Percentiles rank a stretch among this genome's conserved stretches.
phyloP scores from a whole-genome alignment of 176 grass and related monocot genomes.

The Eleusine coracana region DNA sequence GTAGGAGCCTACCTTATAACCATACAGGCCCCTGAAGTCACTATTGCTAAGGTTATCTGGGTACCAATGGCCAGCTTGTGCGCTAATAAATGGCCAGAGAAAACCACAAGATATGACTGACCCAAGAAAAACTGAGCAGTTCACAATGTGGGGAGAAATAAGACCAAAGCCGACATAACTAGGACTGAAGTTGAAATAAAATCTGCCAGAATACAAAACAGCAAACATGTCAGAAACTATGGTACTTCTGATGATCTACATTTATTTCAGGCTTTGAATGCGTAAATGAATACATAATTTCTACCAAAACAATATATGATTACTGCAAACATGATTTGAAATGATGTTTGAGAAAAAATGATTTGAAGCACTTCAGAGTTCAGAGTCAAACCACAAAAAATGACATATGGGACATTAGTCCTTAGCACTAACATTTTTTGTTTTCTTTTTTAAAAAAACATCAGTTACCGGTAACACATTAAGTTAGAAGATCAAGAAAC shows the following conservation, averaged over 20 bases:
- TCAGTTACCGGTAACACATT: not conserved
- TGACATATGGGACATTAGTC: not conserved
- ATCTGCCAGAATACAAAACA: constrained; percentile 29
- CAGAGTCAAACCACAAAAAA: not conserved
- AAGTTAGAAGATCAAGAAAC: not conserved
- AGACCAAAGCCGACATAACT: constrained; percentile 64
- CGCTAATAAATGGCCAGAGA: constrained; percentile 55
- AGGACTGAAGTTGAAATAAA: constrained; percentile 58
- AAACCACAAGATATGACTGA: constrained; percentile 54
- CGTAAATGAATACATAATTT: not conserved
- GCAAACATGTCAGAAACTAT: not conserved
- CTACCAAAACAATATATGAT: not conserved
- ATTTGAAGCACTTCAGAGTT: not conserved
- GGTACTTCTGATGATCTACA: not conserved
- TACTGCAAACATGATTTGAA: not conserved
- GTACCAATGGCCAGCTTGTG: constrained; percentile 52
- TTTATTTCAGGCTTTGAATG: constrained; percentile 18
- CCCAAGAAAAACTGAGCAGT: constrained; percentile 56
- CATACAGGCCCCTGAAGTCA: constrained; percentile 61
- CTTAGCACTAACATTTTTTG: constrained; percentile 3
- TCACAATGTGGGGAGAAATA: constrained; percentile 56
- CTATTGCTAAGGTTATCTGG: constrained; percentile 49
- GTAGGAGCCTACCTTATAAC: constrained; percentile 45
- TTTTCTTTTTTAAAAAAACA: not conserved
- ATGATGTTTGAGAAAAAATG: not conserved